Conservation (phyloP, 306 rosid genomes). For the Medicago ruthenica region DNA sequence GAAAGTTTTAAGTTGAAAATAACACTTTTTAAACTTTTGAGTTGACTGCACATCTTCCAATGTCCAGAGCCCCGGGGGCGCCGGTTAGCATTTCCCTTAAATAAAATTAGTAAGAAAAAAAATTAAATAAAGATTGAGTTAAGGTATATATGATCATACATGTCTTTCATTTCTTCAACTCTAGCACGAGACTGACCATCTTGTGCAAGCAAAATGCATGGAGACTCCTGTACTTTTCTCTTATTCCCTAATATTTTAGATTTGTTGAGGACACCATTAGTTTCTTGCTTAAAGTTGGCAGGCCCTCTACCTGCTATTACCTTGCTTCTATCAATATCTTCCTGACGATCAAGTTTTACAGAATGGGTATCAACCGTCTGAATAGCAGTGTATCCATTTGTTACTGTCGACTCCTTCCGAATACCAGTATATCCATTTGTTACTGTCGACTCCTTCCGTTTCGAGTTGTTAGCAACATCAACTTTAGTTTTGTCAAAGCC, state of each 20-base stretch:
- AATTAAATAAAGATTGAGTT: constrained; percentile 14
- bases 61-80: too few relatives aligned
- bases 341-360: constrained; percentile 50
- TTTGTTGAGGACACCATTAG: constrained; percentile 44
- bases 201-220: constrained; percentile 64
- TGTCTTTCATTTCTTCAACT: constrained; percentile 71
- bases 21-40: too few relatives aligned
- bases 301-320: constrained; percentile 43
- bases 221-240: constrained; percentile 57
- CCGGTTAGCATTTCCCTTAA: not conserved
- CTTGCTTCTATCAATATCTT: constrained; percentile 49
- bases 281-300: constrained; percentile 51
- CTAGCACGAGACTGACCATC: constrained; percentile 68
- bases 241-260: constrained; percentile 54
- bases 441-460: not conserved
- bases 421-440: too few relatives aligned
- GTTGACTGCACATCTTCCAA: too few relatives aligned
- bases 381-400: constrained; percentile 50
- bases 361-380: constrained; percentile 41
- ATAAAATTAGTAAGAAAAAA: constrained; percentile 8
- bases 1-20: too few relatives aligned
- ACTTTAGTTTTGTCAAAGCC: constrained; percentile 51
- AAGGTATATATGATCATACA: constrained; percentile 54
- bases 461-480: constrained; percentile 43
- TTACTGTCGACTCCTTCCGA: constrained; percentile 41